Evolutionary conservation across 2,329 filamentous ascomycete species (phyloP).

Genomic region (Colletotrichum sp.): DNA sequence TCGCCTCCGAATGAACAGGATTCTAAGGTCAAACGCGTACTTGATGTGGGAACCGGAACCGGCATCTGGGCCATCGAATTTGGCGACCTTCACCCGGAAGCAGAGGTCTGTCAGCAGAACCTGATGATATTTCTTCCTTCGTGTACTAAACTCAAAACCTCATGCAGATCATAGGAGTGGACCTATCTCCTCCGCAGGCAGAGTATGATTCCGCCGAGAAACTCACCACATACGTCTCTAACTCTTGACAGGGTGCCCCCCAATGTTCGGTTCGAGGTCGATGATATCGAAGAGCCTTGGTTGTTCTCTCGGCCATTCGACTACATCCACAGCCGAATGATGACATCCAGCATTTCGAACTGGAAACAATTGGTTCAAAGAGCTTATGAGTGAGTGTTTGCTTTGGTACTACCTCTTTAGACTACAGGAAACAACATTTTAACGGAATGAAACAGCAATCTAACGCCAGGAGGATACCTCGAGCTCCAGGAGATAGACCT

Average conservation of each 20-base stretch:
- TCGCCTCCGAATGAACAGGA: not conserved
- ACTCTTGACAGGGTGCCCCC: not conserved
- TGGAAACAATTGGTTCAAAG: not conserved
- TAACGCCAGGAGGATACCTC: not conserved
- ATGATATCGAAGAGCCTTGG: not conserved
- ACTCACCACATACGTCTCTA: not conserved
- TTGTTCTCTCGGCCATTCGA: not conserved
- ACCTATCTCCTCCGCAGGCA: not conserved
- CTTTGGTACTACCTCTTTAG: fast-evolving
- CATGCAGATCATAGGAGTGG: not conserved
- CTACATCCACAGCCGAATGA: not conserved
- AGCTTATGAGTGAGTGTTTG: not conserved
- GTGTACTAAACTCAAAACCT: not conserved
- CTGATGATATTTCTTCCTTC: fast-evolving
- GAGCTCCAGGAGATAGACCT: not conserved
- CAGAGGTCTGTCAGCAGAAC: not conserved
- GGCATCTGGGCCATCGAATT: not conserved
- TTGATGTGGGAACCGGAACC: not conserved
- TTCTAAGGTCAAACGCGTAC: not conserved
- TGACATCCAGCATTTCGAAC: not conserved
- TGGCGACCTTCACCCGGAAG: not conserved
- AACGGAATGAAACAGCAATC: not conserved
- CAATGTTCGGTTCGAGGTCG: not conserved
- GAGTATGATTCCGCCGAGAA: not conserved
- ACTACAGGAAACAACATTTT: not conserved